These are phyloP conservation scores for Fraxinus sp. DNA, from an alignment of 305 asterid species.

Conservation along the genomic window DNA sequence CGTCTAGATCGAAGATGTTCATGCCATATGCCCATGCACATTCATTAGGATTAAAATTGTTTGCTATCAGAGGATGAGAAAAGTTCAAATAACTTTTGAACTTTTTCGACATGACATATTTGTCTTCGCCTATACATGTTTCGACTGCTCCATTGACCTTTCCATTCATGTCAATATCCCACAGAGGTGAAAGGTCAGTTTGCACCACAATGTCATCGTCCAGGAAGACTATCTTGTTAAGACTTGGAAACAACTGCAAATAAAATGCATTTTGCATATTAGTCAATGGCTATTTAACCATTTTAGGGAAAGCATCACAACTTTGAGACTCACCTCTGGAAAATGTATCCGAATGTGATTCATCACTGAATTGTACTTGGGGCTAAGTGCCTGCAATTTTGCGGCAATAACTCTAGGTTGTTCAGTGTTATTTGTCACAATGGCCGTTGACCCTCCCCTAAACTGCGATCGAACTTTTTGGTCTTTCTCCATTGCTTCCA, in stretches of 20 bases:
- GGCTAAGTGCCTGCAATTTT: constrained; percentile 91
- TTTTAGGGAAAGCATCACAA: constrained; percentile 4
- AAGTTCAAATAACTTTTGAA: constrained; percentile 83
- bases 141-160: constrained; percentile 95
- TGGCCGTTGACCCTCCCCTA: constrained; percentile 92
- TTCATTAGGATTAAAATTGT: constrained; percentile 67
- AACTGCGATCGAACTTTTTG: constrained; percentile 71
- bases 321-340: constrained; percentile 63
- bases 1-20: constrained; percentile 85
- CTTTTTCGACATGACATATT: constrained; percentile 87
- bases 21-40: constrained; percentile 99
- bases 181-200: constrained; percentile 85
- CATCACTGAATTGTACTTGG: constrained; percentile 87
- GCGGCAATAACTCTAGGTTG: constrained; percentile 87
- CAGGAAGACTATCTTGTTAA: constrained; percentile 74
- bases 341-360: constrained; percentile 89
- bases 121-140: constrained; percentile 83
- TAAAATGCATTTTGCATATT: constrained; percentile 14
- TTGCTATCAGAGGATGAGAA: constrained; percentile 81
- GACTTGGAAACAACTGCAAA: constrained; percentile 83
- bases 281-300: too few relatives aligned
- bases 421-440: constrained; percentile 76
- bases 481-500: constrained; percentile 98
- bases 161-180: constrained; percentile 89
- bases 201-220: constrained; percentile 92